Conservation (phyloP, 495 filamentous ascomycete species). For the Hypoxylon fragiforme region DNA sequence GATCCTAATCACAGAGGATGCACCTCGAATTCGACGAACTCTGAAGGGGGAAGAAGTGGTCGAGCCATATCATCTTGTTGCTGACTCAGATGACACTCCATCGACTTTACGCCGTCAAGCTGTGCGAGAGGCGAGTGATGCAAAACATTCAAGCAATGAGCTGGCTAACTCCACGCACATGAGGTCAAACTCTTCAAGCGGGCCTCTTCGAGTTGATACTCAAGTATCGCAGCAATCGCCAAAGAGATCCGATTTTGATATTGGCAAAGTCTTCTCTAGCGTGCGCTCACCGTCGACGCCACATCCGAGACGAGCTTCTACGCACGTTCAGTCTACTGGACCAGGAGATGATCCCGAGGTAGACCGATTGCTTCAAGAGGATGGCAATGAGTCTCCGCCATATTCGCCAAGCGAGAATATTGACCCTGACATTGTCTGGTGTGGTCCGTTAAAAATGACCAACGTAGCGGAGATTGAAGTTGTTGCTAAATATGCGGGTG, state of each 20-base stretch:
- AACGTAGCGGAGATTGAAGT: constrained; percentile 72
- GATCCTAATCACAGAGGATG: constrained; percentile 79
- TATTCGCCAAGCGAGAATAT: constrained; percentile 78
- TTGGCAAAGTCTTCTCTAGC: constrained; percentile 69
- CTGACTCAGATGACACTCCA: constrained; percentile 42
- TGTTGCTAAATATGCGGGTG: constrained; percentile 80
- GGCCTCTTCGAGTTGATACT: constrained; percentile 54
- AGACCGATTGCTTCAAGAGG: constrained; percentile 84
- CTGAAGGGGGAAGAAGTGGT: constrained; percentile 95
- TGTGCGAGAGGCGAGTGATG: constrained; percentile 39
- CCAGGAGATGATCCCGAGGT: constrained; percentile 81
- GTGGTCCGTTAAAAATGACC: constrained; percentile 76
- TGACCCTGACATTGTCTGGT: constrained; percentile 75
- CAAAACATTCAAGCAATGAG: constrained; percentile 28
- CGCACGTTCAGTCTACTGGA: constrained; percentile 45
- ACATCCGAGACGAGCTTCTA: constrained; percentile 51
- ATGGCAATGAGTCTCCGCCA: constrained; percentile 77
- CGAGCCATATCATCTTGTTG: constrained; percentile 59
- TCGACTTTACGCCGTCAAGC: constrained; percentile 47
- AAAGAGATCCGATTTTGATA: constrained; percentile 62
- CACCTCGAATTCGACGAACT: constrained; percentile 82
- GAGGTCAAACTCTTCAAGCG: constrained; percentile 35
- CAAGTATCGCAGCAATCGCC: constrained; percentile 47
- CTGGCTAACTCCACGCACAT: too few species aligned
- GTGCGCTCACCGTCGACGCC: constrained; percentile 62